Evolutionary conservation across 2,329 filamentous ascomycete genomes (phyloP).

Genomic region (Cladosporium sphaerospermum): DNA sequence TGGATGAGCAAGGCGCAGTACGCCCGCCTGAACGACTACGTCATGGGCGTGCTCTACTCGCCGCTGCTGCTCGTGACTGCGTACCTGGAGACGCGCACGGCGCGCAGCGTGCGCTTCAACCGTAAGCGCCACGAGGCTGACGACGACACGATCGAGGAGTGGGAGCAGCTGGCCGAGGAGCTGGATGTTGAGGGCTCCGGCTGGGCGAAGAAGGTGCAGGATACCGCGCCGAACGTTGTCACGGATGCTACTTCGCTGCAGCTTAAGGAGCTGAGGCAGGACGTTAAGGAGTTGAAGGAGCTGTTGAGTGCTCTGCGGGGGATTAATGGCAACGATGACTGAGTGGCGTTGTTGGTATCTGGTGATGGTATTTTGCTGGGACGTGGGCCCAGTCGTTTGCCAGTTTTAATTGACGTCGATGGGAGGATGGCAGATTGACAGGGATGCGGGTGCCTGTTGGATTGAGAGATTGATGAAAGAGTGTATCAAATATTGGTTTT

Average conservation of each 20-base stretch:
- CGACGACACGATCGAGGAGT: conserved; percentile 83
- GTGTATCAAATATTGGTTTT: too few relatives aligned
- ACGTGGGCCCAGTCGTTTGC: too few relatives aligned
- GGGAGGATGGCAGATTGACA: too few relatives aligned
- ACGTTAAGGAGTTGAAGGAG: conserved; percentile 41
- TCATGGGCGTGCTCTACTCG: conserved; percentile 82
- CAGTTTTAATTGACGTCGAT: too few relatives aligned
- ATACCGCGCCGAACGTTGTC: conserved; percentile 74
- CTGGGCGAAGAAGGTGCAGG: conserved; percentile 74
- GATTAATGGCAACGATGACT: background rate
- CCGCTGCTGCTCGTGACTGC: conserved; percentile 77
- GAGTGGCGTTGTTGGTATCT: background rate
- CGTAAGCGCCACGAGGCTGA: conserved; percentile 76
- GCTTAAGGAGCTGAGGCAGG: conserved; percentile 37
- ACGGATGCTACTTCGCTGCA: conserved; percentile 71
- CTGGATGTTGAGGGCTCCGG: conserved; percentile 77
- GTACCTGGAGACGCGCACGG: conserved; percentile 43
- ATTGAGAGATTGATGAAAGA: too few relatives aligned
- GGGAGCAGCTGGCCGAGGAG: conserved; percentile 72
- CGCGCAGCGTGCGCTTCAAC: conserved; percentile 50
- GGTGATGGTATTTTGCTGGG: too few relatives aligned
- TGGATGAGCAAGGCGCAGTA: conserved; percentile 75
- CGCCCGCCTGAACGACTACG: conserved; percentile 74
- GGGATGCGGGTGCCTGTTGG: too few relatives aligned
- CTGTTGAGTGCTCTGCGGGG: conserved; percentile 23